phyloP scores from a whole-genome alignment of 2,329 filamentous ascomycete genomes.

The Fusarium musae region DNA sequence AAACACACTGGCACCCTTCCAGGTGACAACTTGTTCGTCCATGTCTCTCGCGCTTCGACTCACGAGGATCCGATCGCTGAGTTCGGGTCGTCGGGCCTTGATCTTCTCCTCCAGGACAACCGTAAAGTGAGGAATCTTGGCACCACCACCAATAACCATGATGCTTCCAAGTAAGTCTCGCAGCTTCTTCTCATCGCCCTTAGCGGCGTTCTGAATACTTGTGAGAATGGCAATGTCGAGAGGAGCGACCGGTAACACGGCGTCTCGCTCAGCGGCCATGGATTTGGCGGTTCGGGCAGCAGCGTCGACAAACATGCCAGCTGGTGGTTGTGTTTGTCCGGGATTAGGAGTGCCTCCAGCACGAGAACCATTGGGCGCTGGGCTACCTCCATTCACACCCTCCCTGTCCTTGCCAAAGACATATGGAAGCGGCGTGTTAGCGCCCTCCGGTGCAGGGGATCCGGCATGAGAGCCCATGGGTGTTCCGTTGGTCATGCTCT shows the following conservation, averaged over 20 bases:
- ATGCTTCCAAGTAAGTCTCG: constrained; percentile 90
- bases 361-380: constrained; percentile 63
- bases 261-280: constrained; percentile 77
- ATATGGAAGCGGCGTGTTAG: constrained; percentile 72
- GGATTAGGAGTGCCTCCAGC: constrained; percentile 59
- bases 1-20: constrained; percentile 98
- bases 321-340: constrained; percentile 52
- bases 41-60: constrained; percentile 86
- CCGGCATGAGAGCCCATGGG: constrained; percentile 87
- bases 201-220: constrained; percentile 86
- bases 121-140: constrained; percentile 83
- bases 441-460: constrained; percentile 85
- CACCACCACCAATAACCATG: constrained; percentile 89
- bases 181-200: constrained; percentile 90
- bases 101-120: constrained; percentile 86
- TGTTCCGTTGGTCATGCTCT: constrained; percentile 78
- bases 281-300: constrained; percentile 61
- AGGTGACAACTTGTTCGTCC: constrained; percentile 95
- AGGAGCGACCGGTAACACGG: constrained; percentile 82
- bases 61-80: constrained; percentile 70
- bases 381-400: constrained; percentile 59
- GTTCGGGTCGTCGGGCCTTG: constrained; percentile 71
- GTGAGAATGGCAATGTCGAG: constrained; percentile 91
- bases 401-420: constrained; percentile 62
- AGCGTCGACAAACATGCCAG: constrained; percentile 62